Base-by-base conservation (phyloP, 73 alveolate genomes). In the Paramecium caudatum region DNA sequence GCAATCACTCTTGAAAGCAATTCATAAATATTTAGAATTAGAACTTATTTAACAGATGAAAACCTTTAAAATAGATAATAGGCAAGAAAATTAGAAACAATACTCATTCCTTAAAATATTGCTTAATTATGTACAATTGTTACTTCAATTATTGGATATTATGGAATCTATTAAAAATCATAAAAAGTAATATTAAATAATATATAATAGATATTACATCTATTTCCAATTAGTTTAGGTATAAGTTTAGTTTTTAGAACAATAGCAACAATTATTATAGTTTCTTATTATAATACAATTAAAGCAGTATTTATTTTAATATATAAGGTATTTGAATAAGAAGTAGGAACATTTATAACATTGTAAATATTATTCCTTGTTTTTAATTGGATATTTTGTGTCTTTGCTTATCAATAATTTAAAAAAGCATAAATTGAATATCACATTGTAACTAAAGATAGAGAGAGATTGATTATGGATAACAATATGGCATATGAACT, bases 401-500 rank as follows among this genome's bases (percentile, higher is more conserved):
- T 41, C n/a, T 74, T 74, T 10, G 62, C 88, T 16, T 74, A 41
- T 74, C 13, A 41, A 6, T 23, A 74, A 39, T 74, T 74, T 13
- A 74, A 45, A 43, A 74, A 74, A 21, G 88, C 88, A 3, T 74
- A 37, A 41, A 47, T 45, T 16, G 69, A 41, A 23, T 74, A 74
- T 45, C 62, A 45, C 43, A 45, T 74, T 41, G 88, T 74, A 5
- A 41, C 62, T 1, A 45, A 45, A 21, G 88, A 74, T 74, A 74
- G 65, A 23, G 68, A 74, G 30, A 74, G 88, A 74, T 74, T 74
- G 39, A 74, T 74, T 19, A 74, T 45, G 62, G 88, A 74, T 21
- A 74, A 74, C 32, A 74, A 74, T 74, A 74, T 74, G 88, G 88
- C 88, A n/a, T 74, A 74, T 74, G 88, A 74, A 74, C 43, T 74